These are phyloP conservation scores for Setomelanomma holmii DNA, from an alignment of 2,329 filamentous ascomycete species.

Conservation along the genomic window DNA sequence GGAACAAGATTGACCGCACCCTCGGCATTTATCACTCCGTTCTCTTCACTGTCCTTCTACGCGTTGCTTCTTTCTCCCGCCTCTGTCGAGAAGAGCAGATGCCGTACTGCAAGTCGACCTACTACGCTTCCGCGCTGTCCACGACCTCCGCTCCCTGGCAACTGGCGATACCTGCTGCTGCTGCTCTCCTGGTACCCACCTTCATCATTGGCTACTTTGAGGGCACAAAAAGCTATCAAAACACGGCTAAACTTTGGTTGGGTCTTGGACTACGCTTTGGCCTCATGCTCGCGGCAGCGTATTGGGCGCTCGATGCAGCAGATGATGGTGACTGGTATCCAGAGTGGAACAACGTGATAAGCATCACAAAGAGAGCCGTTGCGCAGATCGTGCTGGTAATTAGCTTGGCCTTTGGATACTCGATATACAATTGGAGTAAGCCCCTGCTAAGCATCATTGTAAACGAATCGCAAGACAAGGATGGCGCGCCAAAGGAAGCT, in stretches of 20 bases:
- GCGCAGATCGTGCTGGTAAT: slow-evolving; percentile 83
- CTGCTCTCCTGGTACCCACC: slow-evolving; percentile 73
- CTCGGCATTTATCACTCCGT: slow-evolving; percentile 85
- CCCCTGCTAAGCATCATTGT: slow-evolving; percentile 78
- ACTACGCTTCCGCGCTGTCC: slow-evolving; percentile 89
- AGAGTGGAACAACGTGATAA: slow-evolving; percentile 61
- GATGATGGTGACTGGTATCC: slow-evolving; percentile 85
- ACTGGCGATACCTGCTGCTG: slow-evolving; percentile 77
- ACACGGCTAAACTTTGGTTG: slow-evolving; percentile 84
- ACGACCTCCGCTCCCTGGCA: slow-evolving; percentile 95
- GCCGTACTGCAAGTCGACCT: slow-evolving; percentile 94
- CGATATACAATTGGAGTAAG: slow-evolving; percentile 84
- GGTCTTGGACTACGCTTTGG: slow-evolving; percentile 78
- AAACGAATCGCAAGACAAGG: slow-evolving; percentile 27
- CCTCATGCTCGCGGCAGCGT: slow-evolving; percentile 76
- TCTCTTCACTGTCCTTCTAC: slow-evolving; percentile 79
- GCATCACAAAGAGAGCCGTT: slow-evolving; percentile 75
- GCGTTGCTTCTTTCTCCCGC: slow-evolving; percentile 84
- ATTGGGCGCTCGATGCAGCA: slow-evolving; percentile 89
- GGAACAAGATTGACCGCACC: slow-evolving; percentile 70
- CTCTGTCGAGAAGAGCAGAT: slow-evolving; percentile 98
- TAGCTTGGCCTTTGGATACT: slow-evolving; percentile 81
- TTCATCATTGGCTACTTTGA: slow-evolving; percentile 81
- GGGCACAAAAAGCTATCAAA: slow-evolving; percentile 86
- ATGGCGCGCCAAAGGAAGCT: slow-evolving; percentile 45